phyloP scores from a whole-genome alignment of 768 basidiomycete species.

The Porphyrellus cyaneotinctus region DNA sequence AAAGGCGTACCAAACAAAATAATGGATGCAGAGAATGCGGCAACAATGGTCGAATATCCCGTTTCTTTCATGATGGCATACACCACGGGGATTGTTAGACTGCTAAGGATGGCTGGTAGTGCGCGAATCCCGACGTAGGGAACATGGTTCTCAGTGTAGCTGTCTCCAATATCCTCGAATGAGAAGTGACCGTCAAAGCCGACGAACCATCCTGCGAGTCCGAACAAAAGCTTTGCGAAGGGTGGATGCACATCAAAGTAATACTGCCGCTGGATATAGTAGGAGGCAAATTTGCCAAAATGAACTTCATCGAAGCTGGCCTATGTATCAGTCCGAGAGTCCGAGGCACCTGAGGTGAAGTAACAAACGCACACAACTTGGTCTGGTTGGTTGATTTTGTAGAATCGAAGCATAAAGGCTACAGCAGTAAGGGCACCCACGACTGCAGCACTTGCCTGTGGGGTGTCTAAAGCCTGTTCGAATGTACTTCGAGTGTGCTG shows the following conservation, averaged over 20 bases:
- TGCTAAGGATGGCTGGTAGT: conserved; percentile 87
- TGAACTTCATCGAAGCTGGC: conserved; percentile 94
- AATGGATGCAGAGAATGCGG: conserved; percentile 83
- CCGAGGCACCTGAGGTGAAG: neutral
- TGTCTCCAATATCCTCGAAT: conserved; percentile 95
- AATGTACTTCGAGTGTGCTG: conserved; percentile 56
- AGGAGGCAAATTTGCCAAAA: conserved; percentile 96
- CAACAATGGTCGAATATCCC: conserved; percentile 88
- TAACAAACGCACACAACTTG: conserved; percentile 76
- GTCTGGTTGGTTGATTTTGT: conserved; percentile 92
- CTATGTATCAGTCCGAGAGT: conserved; percentile 4
- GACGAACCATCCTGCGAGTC: conserved; percentile 91
- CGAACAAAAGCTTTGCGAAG: conserved; percentile 92
- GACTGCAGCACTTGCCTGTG: conserved; percentile 57
- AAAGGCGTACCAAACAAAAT: conserved; percentile 77
- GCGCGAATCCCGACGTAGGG: conserved; percentile 94
- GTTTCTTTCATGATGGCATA: conserved; percentile 98
- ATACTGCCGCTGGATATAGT: conserved; percentile 90
- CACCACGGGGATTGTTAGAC: conserved; percentile 85
- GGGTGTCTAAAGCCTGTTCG: conserved; percentile 61
- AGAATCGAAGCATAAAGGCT: conserved; percentile 84
- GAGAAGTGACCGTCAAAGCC: conserved; percentile 93
- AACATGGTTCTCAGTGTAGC: conserved; percentile 79
- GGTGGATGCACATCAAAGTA: conserved; percentile 99
- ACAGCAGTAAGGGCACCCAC: conserved; percentile 63